Conservation (phyloP, 495 filamentous ascomycete genomes). For the Mycothermus thermophilus region DNA sequence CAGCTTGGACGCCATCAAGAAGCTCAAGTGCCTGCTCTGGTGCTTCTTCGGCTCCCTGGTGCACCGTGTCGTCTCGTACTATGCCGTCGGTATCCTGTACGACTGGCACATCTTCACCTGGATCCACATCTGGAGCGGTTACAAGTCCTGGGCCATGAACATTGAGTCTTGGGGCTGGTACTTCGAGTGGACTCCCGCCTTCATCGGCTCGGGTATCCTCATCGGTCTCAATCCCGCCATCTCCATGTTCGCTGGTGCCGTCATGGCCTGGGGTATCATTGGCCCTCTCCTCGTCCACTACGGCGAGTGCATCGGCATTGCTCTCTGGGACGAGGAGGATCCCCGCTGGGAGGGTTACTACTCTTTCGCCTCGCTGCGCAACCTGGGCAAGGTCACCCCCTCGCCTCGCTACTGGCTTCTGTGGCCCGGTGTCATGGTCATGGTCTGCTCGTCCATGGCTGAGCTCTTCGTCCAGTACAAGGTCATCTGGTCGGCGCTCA, state of each 20-base stretch:
- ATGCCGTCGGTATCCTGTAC: conserved; percentile 49
- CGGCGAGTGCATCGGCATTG: conserved; percentile 36
- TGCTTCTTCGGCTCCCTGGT: conserved; percentile 37
- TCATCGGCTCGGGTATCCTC: conserved; percentile 52
- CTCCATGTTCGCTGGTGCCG: conserved; percentile 44
- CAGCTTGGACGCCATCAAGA: conserved; percentile 40
- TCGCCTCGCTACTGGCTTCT: conserved; percentile 52
- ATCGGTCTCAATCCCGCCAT: conserved; percentile 52
- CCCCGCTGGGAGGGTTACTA: conserved; percentile 39
- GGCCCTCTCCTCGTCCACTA: conserved; percentile 47
- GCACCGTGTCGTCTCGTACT: conserved; percentile 46
- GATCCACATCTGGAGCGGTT: conserved; percentile 48
- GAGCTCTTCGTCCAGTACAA: conserved; percentile 49
- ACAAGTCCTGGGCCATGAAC: conserved; percentile 40
- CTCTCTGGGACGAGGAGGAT: conserved; percentile 23
- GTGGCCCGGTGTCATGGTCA: conserved; percentile 53
- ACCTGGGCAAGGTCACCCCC: conserved; percentile 32
- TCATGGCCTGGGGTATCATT: conserved; percentile 53
- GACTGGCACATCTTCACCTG: conserved; percentile 55
- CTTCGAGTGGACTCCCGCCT: conserved; percentile 50
- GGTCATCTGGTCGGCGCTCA: conserved; percentile 40
- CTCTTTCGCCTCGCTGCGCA: conserved; percentile 35
- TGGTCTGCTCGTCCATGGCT: conserved; percentile 47
- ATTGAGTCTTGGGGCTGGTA: conserved; percentile 56
- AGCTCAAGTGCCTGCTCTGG: conserved; percentile 40